Evolutionary conservation across 2,329 filamentous ascomycete species (phyloP).

Genomic region (Fusarium paranaense): DNA sequence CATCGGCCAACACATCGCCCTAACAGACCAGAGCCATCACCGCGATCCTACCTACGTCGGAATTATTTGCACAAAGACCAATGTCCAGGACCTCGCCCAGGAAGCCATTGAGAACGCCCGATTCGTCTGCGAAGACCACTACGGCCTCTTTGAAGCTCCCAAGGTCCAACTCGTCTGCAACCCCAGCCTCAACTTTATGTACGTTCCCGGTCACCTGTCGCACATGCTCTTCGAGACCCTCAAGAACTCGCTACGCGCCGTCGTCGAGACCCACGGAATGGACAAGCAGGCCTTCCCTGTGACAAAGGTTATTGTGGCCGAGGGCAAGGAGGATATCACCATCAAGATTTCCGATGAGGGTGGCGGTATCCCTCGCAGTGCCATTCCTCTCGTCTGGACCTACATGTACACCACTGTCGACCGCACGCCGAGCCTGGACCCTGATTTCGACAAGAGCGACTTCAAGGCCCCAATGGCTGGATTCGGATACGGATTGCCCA

Average conservation of each 20-base stretch:
- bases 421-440: constrained; percentile 92
- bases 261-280: constrained; percentile 93
- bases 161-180: constrained; percentile 97
- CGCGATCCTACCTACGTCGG: constrained; percentile 95
- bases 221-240: constrained; percentile 99
- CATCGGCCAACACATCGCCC: constrained; percentile 96
- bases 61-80: constrained; percentile 99
- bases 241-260: constrained; percentile 97
- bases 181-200: constrained; percentile 97
- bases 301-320: constrained; percentile 96
- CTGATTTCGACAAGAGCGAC: constrained; percentile 98
- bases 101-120: constrained; percentile 98
- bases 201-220: constrained; percentile 96
- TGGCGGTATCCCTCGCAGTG: constrained; percentile 90
- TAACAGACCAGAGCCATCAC: constrained; percentile 92
- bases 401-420: constrained; percentile 99
- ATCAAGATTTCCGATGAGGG: constrained; percentile 99
- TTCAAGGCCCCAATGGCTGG: constrained; percentile 99
- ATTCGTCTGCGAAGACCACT: constrained; percentile 99
- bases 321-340: constrained; percentile 98
- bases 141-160: constrained; percentile 95
- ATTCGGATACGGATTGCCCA: constrained; percentile 97
- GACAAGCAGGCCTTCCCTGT: constrained; percentile 97
- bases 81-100: constrained; percentile 92
- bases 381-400: constrained; percentile 98